Evolutionary conservation across 257 asterid species (phyloP), one percentile per base, ranked within the genome.

Genomic region (Rhazya stricta): DNA sequence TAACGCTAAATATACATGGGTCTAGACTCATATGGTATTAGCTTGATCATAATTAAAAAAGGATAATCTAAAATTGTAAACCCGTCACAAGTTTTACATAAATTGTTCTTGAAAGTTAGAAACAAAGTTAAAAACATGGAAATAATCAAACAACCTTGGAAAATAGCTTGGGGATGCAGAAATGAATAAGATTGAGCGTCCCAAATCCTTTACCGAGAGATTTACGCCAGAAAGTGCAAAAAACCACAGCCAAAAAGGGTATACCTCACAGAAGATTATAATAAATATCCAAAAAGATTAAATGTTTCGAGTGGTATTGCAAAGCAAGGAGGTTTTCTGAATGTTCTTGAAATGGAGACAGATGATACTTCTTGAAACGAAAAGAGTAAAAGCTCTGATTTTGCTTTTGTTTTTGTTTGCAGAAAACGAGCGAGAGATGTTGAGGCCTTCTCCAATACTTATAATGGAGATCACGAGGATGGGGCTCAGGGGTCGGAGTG

Each of bases 111-210:
- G 7, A 62, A 41, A 41, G 6, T 16, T 29, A 46, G 48, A 15
- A 71, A 8, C 16, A 70, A 30, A 29, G 1, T 21, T 21, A 18
- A 74, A 29, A 46, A 9, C 30, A 58, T 32, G 15, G 12, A 63
- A 25, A n/a, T 30, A 71, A 71, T 36, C 4, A 36, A 53, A 66
- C 30, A 74, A 74, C 78, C 72, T 74, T 74, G 51, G 25, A 21
- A 45, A 61, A 9, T 18, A 30, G 19, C 30, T 70, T 62, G 5
- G 27, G 29, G 34, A 16, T 18, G 18, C 18, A 60, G 51, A 63
- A 57, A 16, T 30, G 16, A 23, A 36, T 50, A 23, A 65, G 63
- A 71, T 19, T 21, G 21, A 71, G 46, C 29, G 37, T 9, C 29
- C 30, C 4, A 37, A 71, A 34, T 32, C 51, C 30, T 36, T 34